Base-by-base conservation (phyloP, 2,329 filamentous ascomycete species). In the Colletotrichum gigasporum region DNA sequence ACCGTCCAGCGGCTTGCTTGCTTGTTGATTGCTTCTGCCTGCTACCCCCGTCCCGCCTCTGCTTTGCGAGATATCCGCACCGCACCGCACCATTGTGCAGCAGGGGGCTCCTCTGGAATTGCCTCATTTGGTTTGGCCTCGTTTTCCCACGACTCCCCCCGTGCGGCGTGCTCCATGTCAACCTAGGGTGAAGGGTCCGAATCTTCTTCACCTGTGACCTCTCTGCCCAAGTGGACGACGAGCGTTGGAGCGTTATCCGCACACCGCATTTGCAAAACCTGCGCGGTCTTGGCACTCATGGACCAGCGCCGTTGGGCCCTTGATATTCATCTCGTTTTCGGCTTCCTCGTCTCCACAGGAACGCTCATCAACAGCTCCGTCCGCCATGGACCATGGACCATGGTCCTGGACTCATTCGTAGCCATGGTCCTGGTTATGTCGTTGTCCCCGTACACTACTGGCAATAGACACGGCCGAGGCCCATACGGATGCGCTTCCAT, bases 241-340 rank as follows among this genome's bases (percentile, higher is more conserved):
- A 53, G 44, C 30, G 3, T 9, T 20, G 50, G 11, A 35, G 53
- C 39, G 37, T 45, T 42, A 44, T 60, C 47, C 34, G 47, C 48
- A 60, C 55, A 60, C 61, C 61, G 56, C 61, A 61, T 41, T 47
- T 61, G 56, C 48, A 54, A 64, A 61, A 54, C 55, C 48, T n/a
- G 41, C 47, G 24, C 48, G 28, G 32, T 42, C 61, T 64, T 64
- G 61, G 61, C 55, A 24, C 32, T 16, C 55, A 64, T 54, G 55
- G 55, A 54, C 61, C 39, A 48, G 61, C 56, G 22, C 20, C 30
- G 22, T 24, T 51, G 32, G 34, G 34, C 32, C 55, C 47, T 30
- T 34, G 32, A 28, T 35, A 8, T 42, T 64, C 61, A 64, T 61
- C 32, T 61, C 55, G 56, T 54, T 48, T 54, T 61, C 47, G 54